Percentiles rank a stretch among this genome's conserved stretches.
phyloP scores from a whole-genome alignment of 352 stramenopile genomes.

The Blastocystis sp. region DNA sequence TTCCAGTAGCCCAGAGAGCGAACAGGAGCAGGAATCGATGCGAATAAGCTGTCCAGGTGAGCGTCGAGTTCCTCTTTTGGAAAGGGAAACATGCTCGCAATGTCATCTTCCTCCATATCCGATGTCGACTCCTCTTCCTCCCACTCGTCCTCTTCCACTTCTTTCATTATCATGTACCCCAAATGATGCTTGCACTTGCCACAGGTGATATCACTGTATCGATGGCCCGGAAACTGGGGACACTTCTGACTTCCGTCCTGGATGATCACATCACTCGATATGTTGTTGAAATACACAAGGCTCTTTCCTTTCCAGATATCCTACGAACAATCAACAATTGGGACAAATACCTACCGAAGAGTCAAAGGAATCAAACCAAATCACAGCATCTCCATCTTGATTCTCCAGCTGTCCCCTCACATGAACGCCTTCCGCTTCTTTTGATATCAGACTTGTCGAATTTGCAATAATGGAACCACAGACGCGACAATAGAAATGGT shows the following conservation, averaged over 20 bases:
- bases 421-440: not conserved
- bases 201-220: not conserved
- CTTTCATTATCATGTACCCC: not conserved
- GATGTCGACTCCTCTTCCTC: not conserved
- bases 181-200: not conserved
- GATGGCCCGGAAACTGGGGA: not conserved
- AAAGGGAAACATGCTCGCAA: conserved; percentile 5
- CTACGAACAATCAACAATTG: not conserved
- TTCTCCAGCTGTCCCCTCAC: not conserved
- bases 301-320: not conserved
- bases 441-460: not conserved
- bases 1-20: conserved; percentile 6
- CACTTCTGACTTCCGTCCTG: not conserved
- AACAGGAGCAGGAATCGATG: not conserved
- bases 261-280: not conserved
- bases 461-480: conserved; percentile 28
- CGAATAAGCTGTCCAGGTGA: not conserved
- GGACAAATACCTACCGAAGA: not conserved
- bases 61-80: not conserved
- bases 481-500: conserved; percentile 45
- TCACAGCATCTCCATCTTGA: not conserved
- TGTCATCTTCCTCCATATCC: conserved; percentile 3
- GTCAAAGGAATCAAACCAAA: not conserved
- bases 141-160: conserved; percentile 6
- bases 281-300: conserved; percentile 5